phyloP scores from a whole-genome alignment of 257 asterid genomes.

The Catharanthus roseus region DNA sequence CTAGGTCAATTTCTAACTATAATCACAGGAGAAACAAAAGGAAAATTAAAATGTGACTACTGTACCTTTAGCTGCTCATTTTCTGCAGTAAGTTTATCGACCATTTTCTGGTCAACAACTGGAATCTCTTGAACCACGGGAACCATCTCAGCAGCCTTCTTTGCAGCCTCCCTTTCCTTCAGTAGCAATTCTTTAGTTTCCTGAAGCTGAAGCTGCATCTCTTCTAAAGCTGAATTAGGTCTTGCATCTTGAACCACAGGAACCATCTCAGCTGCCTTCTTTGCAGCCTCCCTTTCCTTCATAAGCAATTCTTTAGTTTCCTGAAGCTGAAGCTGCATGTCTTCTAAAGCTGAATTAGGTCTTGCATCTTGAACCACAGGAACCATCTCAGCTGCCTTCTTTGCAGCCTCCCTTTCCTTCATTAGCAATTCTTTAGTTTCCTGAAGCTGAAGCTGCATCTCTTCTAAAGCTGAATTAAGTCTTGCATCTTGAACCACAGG shows the following conservation, averaged over 20 bases:
- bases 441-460: constrained; percentile 40
- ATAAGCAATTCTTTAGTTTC: constrained; percentile 46
- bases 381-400: constrained; percentile 22
- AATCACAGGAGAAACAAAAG: neutral
- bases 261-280: constrained; percentile 22
- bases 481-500: constrained; percentile 22
- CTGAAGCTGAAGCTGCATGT: constrained; percentile 40
- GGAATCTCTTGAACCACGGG: constrained; percentile 26
- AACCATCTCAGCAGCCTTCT: constrained; percentile 22
- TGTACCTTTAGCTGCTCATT: constrained; percentile 75
- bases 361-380: constrained; percentile 22
- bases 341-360: no score
- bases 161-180: constrained; percentile 41
- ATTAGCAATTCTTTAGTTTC: constrained; percentile 46
- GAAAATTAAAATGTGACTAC: neutral
- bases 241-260: constrained; percentile 22
- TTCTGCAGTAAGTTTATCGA: constrained; percentile 54
- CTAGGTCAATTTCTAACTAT: neutral
- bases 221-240: no score
- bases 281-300: constrained; percentile 41
- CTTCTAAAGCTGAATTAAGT: no score
- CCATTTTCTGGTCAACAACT: constrained; percentile 46
- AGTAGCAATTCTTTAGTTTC: constrained; percentile 46
- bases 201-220: constrained; percentile 40
- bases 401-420: constrained; percentile 41